Base-by-base conservation (phyloP, 2,329 filamentous ascomycete genomes). In the Aureobasidium subglaciale region DNA sequence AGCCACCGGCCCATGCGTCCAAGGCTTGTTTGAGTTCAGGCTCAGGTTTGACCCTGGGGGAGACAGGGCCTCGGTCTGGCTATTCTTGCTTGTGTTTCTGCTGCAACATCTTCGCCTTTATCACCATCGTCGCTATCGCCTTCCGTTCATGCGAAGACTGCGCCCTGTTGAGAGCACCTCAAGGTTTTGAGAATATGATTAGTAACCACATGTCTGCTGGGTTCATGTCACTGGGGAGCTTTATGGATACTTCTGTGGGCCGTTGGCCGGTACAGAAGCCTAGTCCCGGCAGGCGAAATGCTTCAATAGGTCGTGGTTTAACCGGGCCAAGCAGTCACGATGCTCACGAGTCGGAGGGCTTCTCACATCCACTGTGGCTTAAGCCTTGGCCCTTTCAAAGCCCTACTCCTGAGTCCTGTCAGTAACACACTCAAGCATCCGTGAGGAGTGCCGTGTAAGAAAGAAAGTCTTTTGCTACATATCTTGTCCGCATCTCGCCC, bases 1-100 rank as follows among this genome's bases (percentile, higher is more conserved):
- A 54, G 37, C 50, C 37, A 54, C 38, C 13, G 29, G 30, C 43
- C 38, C 50, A 34, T 27, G 38, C 50, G 22, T 11, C 5, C 37
- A 35, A 54, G 38, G 50, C 50, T 54, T 54, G 50, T 54, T 43
- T 54, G 50, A 54, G 50, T 54, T 54, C 48, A 24, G 20, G 29
- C 16, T 34, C 20, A 15, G 3, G 16, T 22, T 4, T 41, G 35
- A 29, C 38, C 37, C 35, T 54, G 50, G 27, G 38, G 46, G 35
- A 35, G 25, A 40, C 27, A 54, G 27, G 49, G 50, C 29, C 50
- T 54, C 32, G 50, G 38, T 38, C 38, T 29, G 50, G 37, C 50
- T 20, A 10, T 27, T 25, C 37, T 27, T 41, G 35, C 15, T 37
- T n/a, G 32, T 40, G 49, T 53, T 20, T 42, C 24, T 41, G 34